Evolutionary conservation across 768 basidiomycete species (phyloP), one percentile per base, ranked within the genome.

Genomic region (Leccinum sublutescens): DNA sequence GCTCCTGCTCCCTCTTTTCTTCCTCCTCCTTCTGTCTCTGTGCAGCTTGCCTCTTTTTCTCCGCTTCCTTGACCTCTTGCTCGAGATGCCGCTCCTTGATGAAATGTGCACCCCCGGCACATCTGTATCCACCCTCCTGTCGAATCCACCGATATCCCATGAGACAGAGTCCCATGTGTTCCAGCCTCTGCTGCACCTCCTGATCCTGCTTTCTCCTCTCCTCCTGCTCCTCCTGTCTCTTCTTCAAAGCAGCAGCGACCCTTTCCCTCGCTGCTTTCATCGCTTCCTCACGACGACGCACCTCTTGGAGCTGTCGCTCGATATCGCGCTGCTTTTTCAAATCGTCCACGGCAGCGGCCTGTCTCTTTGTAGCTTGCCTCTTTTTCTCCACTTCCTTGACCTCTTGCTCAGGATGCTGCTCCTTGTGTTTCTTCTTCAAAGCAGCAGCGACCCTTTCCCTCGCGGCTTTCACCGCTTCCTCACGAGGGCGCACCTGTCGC

Each of bases 121-220:
- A 84, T 8, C 79, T 66, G 65, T 83, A 84, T 5, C 80, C 82
- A 6, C 10, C 36, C 0, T 8, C 40, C 49, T 76, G 70, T 47
- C 69, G 78, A 56, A 78, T 77, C 84, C 83, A 85, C 25, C 12
- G 62, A 57, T 52, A 84, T 12, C 82, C 83, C 2, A 38, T 62
- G 0, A 66, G 64, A 64, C 87, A 88, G 4, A 78, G 64, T 0
- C 86, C 87, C 77, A 86, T 79, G 0, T 53, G 8, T 0, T 74
- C 71, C 5, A 86, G 66, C 58, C 75, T 80, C 36, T 31, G 60
- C 69, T 86, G 86, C 2, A 74, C 77, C 58, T 67, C 63, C 9
- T 58, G 40, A 34, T 61, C 72, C 50, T 71, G 55, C 15, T 52
- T 55, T 40, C 58, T 62, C 58, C 55, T 64, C 59, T 72, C 68